Conservation (phyloP, 371 early-diverging fungal species). For the Mucor velutinosus region DNA sequence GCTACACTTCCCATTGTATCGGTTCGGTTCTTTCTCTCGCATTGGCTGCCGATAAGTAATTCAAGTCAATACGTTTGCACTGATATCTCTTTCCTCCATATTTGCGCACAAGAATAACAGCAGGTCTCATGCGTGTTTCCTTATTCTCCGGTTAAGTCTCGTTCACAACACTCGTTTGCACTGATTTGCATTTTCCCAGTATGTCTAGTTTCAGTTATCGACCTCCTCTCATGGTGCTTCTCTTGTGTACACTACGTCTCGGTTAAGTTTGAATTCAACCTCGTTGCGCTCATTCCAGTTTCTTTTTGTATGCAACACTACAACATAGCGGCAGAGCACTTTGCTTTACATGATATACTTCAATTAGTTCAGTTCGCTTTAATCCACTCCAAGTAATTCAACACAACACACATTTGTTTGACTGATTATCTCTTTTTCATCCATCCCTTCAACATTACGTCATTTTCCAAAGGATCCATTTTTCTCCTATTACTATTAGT, state of each 20-base stretch:
- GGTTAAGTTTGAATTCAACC: background rate
- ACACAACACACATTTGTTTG: background rate
- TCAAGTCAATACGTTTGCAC: background rate
- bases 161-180: background rate
- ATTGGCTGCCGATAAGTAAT: background rate
- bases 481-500: background rate
- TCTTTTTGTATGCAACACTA: background rate
- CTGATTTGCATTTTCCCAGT: background rate
- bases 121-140: background rate
- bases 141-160: background rate
- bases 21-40: background rate
- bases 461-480: background rate
- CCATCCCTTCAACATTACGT: background rate
- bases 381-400: background rate
- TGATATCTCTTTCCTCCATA: background rate
- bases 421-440: background rate
- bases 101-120: background rate
- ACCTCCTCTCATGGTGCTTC: background rate
- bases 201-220: background rate
- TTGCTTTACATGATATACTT: background rate
- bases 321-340: background rate
- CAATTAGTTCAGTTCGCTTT: background rate
- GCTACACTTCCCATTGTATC: background rate
- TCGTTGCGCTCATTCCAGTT: background rate
- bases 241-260: background rate